Conservation (phyloP, 2,329 filamentous ascomycete genomes). For the Aspergillus fructus region DNA sequence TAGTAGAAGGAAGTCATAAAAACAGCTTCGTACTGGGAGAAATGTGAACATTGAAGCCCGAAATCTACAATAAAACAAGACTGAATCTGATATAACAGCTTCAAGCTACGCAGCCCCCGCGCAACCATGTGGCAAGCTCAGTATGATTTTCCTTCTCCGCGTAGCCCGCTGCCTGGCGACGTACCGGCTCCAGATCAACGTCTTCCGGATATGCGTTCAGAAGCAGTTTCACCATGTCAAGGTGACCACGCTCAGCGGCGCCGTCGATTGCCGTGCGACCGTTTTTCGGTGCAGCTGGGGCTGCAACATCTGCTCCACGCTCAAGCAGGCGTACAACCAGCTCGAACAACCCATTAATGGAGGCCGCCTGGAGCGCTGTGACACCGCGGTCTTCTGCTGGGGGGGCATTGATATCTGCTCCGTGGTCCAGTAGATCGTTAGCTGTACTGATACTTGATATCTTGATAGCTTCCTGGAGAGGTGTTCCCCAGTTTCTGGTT, state of each 20-base stretch:
- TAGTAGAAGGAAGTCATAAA: too few species aligned
- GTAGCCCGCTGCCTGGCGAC: too few species aligned
- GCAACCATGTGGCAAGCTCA: not conserved
- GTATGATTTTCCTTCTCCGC: not conserved
- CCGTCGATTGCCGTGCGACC: not conserved
- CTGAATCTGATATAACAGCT: too few species aligned
- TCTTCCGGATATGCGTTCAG: not conserved
- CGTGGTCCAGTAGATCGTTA: not conserved
- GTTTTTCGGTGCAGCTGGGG: accelerated
- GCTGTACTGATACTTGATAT: not conserved
- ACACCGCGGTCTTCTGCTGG: not conserved
- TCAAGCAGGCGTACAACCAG: not conserved
- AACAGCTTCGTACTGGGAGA: too few species aligned
- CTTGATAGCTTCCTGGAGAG: not conserved
- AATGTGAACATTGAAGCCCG: too few species aligned
- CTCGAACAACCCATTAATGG: not conserved
- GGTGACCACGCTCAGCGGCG: not conserved
- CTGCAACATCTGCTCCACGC: not conserved
- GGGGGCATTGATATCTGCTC: not conserved
- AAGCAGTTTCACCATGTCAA: not conserved
- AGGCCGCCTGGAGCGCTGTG: not conserved
- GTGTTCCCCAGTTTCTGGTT: not conserved
- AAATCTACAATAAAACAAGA: too few species aligned
- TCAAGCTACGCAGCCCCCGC: too few species aligned
- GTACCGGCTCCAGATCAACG: not conserved